A percentile compares a stretch with the other conserved stretches of the same genome.
phyloP scores from a whole-genome alignment of 2,329 filamentous ascomycete genomes.

The Aspergillus pseudoglaucus region DNA sequence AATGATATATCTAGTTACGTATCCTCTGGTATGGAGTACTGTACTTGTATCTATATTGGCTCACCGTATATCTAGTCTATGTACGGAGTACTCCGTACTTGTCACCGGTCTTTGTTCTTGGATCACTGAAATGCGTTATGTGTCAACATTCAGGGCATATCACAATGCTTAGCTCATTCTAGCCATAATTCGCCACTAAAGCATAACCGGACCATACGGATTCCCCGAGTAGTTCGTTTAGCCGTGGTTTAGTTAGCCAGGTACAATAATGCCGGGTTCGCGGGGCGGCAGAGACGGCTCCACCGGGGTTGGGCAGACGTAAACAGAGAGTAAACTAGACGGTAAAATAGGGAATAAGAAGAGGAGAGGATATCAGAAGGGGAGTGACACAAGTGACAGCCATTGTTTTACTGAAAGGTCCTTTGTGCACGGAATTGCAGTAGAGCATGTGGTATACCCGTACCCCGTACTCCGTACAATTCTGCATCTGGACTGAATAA shows the following conservation, averaged over 20 bases:
- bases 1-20: no score
- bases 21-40: no score
- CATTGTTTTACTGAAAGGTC: no score
- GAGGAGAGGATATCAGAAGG: neutral
- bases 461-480: neutral
- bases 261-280: constrained; percentile 4
- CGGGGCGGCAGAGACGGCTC: constrained; percentile 7
- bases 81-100: no score
- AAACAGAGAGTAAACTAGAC: neutral
- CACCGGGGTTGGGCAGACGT: constrained; percentile 2
- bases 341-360: neutral
- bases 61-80: no score
- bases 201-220: no score
- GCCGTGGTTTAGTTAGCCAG: neutral
- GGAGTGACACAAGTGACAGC: neutral
- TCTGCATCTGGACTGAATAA: no score
- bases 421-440: neutral
- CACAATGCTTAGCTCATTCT: neutral
- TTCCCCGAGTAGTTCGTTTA: no score
- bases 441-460: neutral
- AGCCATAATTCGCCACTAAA: neutral
- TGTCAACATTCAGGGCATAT: neutral
- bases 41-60: no score
- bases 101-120: neutral
- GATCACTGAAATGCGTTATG: neutral